Conservation (phyloP, 2,329 filamentous ascomycete species). For the Fusarium sp. region DNA sequence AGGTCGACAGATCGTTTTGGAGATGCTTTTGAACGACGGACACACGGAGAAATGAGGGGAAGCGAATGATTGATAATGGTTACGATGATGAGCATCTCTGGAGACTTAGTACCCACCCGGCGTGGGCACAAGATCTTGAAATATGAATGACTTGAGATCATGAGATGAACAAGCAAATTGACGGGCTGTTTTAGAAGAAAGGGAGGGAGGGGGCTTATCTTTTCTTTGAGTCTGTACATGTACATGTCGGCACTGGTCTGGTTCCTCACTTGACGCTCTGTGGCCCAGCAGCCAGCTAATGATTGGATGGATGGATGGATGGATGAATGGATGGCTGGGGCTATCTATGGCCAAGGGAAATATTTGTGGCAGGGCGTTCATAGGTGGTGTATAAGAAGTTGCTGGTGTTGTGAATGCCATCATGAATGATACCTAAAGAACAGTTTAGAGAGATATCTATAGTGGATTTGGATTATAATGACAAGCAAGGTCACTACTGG, state of each 20-base stretch:
- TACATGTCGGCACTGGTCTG: slow-evolving; percentile 23
- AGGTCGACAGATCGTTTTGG: slow-evolving; percentile 86
- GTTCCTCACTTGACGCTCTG: slow-evolving; percentile 3
- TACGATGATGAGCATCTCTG: slow-evolving; percentile 11
- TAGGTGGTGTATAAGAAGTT: slow-evolving; percentile 19
- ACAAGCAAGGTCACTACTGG: neutral
- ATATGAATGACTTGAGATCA: neutral
- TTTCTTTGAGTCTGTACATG: slow-evolving; percentile 31
- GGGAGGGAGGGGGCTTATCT: neutral
- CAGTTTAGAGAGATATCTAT: slow-evolving; percentile 20
- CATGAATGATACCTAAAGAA: slow-evolving; percentile 31
- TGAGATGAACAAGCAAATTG: neutral
- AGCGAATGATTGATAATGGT: neutral
- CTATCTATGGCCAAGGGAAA: slow-evolving; percentile 1
- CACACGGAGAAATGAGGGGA: slow-evolving; percentile 60
- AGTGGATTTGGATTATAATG: slow-evolving; percentile 10
- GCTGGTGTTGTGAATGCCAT: slow-evolving; percentile 26
- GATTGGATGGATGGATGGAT: slow-evolving; percentile 32
- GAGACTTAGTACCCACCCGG: neutral
- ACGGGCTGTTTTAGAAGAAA: neutral
- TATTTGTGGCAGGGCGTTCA: slow-evolving; percentile 34
- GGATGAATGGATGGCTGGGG: slow-evolving; percentile 22
- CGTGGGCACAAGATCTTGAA: slow-evolving; percentile 6
- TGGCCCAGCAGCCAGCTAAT: slow-evolving; percentile 4
- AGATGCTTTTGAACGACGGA: slow-evolving; percentile 91